phyloP scores from a whole-genome alignment of 2,329 filamentous ascomycete species.

The Helotiales sp. region DNA sequence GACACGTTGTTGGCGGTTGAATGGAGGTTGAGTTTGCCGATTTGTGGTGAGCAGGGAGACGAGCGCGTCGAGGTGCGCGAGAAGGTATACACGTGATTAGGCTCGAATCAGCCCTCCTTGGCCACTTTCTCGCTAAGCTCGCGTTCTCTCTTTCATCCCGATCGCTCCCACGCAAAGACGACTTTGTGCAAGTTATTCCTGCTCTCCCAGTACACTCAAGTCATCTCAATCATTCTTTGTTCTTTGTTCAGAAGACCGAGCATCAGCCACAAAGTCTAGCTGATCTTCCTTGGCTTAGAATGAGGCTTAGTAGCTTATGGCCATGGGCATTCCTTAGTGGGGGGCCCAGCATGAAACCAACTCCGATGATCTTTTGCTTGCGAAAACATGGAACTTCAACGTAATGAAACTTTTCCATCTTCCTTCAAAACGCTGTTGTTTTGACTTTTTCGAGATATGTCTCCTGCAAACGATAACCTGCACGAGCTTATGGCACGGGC shows the following conservation, averaged over 20 bases:
- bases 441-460: neutral
- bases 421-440: neutral
- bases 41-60: neutral
- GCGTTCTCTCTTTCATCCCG: too few species aligned
- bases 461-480: neutral
- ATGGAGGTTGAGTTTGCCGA: neutral
- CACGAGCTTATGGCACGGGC: neutral
- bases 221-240: neutral
- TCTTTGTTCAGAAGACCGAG: neutral
- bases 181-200: too few species aligned
- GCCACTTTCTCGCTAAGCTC: neutral
- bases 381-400: neutral
- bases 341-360: neutral
- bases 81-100: neutral
- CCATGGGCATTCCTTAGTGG: neutral
- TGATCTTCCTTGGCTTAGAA: neutral
- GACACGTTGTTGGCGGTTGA: neutral
- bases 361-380: neutral
- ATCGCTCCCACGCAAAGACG: too few species aligned
- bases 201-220: too few species aligned
- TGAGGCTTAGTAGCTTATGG: neutral
- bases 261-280: neutral
- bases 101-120: neutral
- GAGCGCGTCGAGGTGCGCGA: neutral
- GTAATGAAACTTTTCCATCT: neutral